Evolutionary conservation across 495 filamentous ascomycete species (phyloP).

Genomic region (Margaritispora aquatica): DNA sequence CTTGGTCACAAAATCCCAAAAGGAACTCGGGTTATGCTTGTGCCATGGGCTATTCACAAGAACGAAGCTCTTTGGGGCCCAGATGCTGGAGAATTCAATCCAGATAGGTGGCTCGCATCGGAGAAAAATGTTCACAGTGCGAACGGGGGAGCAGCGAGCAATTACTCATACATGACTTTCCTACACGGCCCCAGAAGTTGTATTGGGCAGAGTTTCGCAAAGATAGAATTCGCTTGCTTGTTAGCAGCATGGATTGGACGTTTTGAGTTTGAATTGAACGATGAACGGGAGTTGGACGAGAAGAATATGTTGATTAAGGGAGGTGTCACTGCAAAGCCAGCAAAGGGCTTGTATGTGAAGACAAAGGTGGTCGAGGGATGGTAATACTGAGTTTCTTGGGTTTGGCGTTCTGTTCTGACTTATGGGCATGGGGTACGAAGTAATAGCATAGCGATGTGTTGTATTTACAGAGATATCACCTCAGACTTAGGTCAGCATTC

Average conservation of each 20-base stretch:
- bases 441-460: background rate
- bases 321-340: conserved; percentile 56
- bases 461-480: background rate
- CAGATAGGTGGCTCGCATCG: conserved; percentile 52
- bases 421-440: background rate
- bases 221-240: conserved; percentile 75
- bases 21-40: conserved; percentile 44
- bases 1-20: conserved; percentile 37
- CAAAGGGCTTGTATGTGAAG: conserved; percentile 57
- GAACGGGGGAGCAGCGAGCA: conserved; percentile 46
- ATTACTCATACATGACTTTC: conserved; percentile 56
- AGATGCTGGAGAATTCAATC: conserved; percentile 50
- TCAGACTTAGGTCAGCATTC: background rate
- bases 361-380: conserved; percentile 57
- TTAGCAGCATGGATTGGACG: conserved; percentile 69
- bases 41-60: conserved; percentile 56
- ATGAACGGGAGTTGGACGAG: conserved; percentile 47
- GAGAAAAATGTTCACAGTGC: conserved; percentile 27
- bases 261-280: conserved; percentile 58
- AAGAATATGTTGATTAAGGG: conserved; percentile 51
- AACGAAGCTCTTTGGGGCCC: conserved; percentile 48
- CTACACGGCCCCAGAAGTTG: conserved; percentile 55
- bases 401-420: background rate
- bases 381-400: conserved; percentile 29
- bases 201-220: conserved; percentile 68